phyloP scores from a whole-genome alignment of 345 rosid genomes.

The Sisymbrium irio region DNA sequence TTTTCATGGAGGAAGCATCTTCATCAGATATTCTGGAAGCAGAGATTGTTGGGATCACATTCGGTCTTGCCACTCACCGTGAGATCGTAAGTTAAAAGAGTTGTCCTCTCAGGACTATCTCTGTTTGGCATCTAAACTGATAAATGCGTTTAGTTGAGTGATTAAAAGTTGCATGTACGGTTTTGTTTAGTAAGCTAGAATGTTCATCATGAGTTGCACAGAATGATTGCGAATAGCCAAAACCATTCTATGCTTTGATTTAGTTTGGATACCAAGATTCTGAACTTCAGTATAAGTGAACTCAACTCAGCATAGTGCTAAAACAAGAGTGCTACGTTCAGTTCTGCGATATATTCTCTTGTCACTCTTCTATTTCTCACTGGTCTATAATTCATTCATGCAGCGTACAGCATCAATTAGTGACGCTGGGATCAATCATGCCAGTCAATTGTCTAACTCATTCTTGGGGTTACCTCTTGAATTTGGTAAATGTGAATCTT shows the following conservation, averaged over 20 bases:
- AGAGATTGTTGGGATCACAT: constrained; percentile 63
- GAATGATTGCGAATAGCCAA: background rate
- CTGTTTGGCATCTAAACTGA: background rate
- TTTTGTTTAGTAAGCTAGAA: background rate
- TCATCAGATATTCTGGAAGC: constrained; percentile 49
- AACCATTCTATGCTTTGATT: background rate
- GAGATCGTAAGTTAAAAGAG: constrained; percentile 69
- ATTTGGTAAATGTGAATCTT: constrained; percentile 87
- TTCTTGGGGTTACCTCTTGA: constrained; percentile 92
- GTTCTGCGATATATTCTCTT: constrained; percentile 4
- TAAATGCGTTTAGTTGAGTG: background rate
- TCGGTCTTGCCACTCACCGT: constrained; percentile 61
- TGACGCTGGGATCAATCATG: constrained; percentile 60
- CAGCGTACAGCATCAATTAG: constrained; percentile 73
- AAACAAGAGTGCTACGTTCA: background rate
- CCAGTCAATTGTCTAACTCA: constrained; percentile 74
- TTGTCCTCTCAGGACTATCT: background rate
- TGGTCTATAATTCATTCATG: background rate
- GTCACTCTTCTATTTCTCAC: constrained; percentile 2
- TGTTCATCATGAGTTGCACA: background rate
- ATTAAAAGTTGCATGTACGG: background rate
- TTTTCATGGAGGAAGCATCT: constrained; percentile 52
- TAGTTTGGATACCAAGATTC: background rate
- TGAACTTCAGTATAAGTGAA: background rate
- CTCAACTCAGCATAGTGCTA: background rate